Percentiles rank a stretch among this genome's conserved stretches.
Conservation (phyloP, 768 basidiomycete genomes). For the Suillus hirtellus region DNA sequence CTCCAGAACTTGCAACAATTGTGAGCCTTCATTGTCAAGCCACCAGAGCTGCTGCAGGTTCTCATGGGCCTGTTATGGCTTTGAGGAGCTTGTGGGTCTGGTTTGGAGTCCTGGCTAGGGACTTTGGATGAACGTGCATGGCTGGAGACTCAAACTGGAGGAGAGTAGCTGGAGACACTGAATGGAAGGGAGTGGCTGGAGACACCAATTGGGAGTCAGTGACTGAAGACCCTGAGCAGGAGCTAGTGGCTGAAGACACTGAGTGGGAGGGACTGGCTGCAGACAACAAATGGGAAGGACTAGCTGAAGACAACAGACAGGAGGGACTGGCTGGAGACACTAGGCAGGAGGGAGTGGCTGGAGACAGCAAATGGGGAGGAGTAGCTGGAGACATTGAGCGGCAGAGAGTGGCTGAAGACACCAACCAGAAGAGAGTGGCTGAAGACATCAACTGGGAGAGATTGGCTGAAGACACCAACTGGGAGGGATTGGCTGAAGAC, state of each 20-base stretch:
- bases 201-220: not conserved
- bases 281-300: no score
- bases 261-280: not conserved
- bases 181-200: no score
- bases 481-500: no score
- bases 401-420: not conserved
- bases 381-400: not conserved
- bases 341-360: no score
- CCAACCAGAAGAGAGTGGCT: not conserved
- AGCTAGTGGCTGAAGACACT: not conserved
- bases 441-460: no score
- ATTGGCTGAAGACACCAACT: no score
- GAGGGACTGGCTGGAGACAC: no score
- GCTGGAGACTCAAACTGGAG: not conserved
- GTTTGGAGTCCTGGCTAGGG: not conserved
- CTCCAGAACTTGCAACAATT: not conserved
- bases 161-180: no score
- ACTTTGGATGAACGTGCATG: not conserved
- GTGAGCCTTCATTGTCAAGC: not conserved
- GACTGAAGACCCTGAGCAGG: not conserved
- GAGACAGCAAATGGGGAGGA: not conserved
- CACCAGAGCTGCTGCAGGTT: not conserved
- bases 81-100: not conserved
- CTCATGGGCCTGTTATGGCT: not conserved
- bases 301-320: no score